Conservation (phyloP, 176 grass and related monocot species). For the Saccharum spontaneum region DNA sequence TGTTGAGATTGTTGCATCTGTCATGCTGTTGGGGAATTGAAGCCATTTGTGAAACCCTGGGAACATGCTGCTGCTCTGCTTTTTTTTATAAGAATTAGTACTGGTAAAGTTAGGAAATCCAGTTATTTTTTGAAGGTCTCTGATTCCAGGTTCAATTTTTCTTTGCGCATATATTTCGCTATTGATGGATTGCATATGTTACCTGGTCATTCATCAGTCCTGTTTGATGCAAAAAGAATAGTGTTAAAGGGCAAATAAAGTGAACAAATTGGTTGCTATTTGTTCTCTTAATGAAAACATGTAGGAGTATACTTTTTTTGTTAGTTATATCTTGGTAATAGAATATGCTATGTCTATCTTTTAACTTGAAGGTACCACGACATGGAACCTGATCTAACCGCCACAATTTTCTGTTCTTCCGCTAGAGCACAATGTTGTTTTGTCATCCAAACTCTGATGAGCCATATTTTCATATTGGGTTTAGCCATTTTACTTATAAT, state of each 20-base stretch:
- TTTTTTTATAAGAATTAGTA: background rate
- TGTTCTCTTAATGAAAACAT: background rate
- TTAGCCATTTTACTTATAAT: slow-evolving; percentile 20
- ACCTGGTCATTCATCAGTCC: background rate
- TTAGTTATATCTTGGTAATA: background rate
- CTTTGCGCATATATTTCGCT: background rate
- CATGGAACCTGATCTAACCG: background rate
- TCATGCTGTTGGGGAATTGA: background rate
- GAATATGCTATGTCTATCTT: background rate
- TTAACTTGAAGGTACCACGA: background rate
- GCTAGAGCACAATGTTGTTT: background rate
- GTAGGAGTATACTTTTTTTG: background rate
- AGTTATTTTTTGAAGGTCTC: background rate
- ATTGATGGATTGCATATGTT: background rate
- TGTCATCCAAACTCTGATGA: background rate
- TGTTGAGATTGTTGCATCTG: background rate
- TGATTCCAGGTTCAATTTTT: background rate
- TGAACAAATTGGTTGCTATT: background rate
- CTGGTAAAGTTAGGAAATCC: background rate
- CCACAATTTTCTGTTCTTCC: background rate
- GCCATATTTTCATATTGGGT: background rate
- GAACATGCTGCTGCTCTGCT: background rate
- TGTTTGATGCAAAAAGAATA: background rate
- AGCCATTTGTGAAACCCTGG: background rate
- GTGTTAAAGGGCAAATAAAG: background rate